Conservation (phyloP, 176 grass and related monocot genomes). For the Pharus latifolius region DNA sequence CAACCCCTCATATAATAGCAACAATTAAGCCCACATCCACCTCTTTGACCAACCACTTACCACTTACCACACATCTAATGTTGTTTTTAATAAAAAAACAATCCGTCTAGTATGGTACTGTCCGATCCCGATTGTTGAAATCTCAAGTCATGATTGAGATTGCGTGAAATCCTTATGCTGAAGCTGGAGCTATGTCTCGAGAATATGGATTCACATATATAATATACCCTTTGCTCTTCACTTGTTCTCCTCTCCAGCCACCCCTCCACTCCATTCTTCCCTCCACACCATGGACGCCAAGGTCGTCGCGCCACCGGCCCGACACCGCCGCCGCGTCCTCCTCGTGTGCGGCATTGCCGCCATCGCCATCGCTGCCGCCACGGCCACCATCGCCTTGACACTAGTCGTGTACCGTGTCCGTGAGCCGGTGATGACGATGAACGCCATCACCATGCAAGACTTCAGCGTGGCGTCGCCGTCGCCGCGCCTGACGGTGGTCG, state of each 20-base stretch:
- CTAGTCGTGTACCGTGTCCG: slow-evolving; percentile 54
- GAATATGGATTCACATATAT: too few species aligned
- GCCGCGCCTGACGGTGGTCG: slow-evolving; percentile 31
- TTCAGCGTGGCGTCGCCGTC: background rate
- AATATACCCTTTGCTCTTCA: background rate
- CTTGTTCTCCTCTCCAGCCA: background rate
- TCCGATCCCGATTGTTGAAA: too few species aligned
- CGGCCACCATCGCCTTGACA: background rate
- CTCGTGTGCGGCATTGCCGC: slow-evolving; percentile 4
- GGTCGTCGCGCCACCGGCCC: background rate
- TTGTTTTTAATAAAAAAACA: too few species aligned
- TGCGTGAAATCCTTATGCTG: too few species aligned
- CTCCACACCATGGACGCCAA: slow-evolving; percentile 2
- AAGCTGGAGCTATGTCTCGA: too few species aligned
- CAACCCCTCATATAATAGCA: too few species aligned
- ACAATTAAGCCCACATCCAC: background rate
- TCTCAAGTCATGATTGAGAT: too few species aligned
- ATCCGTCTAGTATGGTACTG: too few species aligned
- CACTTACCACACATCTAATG: slow-evolving; percentile 22
- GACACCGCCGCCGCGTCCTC: slow-evolving; percentile 14
- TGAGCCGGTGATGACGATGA: slow-evolving; percentile 71
- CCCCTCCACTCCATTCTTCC: background rate
- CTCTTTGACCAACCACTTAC: slow-evolving; percentile 14
- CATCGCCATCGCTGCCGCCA: background rate
- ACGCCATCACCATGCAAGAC: slow-evolving; percentile 34